Percentiles rank a stretch among this genome's conserved stretches.
Conservation (phyloP, 768 basidiomycete species). For the Leccinum ochraceum region DNA sequence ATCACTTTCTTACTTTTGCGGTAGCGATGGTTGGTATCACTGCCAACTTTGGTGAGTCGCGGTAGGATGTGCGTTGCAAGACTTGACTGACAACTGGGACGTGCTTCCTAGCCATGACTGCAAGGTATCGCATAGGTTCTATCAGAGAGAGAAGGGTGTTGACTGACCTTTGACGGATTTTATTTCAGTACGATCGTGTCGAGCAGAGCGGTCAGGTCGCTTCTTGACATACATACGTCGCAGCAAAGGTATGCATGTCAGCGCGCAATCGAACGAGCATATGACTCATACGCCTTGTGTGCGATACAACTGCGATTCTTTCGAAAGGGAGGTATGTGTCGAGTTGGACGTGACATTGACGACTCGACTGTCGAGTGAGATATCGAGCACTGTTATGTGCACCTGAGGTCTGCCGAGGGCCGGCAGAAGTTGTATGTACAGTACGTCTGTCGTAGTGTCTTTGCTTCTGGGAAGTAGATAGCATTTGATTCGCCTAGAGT, state of each 20-base stretch:
- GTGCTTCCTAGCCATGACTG: conserved; percentile 12
- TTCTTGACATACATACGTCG: conserved; percentile 9
- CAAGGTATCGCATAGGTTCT: conserved; percentile 12
- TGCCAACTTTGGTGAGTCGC: conserved; percentile 13
- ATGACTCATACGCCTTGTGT: background rate
- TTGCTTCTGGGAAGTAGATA: too few species aligned
- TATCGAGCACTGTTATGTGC: background rate
- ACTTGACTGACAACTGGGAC: conserved; percentile 3
- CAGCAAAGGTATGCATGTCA: background rate
- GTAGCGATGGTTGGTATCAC: conserved; percentile 13
- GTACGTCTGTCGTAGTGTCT: too few species aligned
- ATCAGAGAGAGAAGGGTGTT: background rate
- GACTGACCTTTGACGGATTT: background rate
- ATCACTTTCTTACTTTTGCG: background rate
- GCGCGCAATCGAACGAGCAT: background rate
- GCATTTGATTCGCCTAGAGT: background rate
- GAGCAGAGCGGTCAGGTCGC: conserved; percentile 18
- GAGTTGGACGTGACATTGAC: background rate
- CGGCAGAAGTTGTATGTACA: background rate
- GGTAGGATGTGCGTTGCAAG: background rate
- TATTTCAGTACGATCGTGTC: conserved; percentile 20
- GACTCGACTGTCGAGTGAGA: background rate
- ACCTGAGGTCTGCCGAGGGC: background rate
- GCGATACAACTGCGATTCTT: background rate
- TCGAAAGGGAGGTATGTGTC: background rate